phyloP scores from a whole-genome alignment of 805 yeast genomes.

The Candida tammaniensis region DNA sequence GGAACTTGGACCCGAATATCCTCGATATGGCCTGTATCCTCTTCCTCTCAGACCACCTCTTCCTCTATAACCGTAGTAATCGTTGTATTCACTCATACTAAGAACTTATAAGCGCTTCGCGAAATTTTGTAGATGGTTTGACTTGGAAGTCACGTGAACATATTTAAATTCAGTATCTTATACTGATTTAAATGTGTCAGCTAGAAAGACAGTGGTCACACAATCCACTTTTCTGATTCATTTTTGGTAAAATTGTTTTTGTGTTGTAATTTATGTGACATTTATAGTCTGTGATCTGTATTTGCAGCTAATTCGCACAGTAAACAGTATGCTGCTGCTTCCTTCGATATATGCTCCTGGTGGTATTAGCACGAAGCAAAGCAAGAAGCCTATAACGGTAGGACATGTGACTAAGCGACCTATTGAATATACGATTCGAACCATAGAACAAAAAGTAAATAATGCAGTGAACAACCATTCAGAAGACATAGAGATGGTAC shows the following conservation, averaged over 20 bases:
- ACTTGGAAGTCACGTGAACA: too few species aligned
- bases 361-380: constrained; percentile 27
- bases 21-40: too few species aligned
- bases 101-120: too few species aligned
- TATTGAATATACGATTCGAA: constrained; percentile 19
- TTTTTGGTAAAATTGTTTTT: too few species aligned
- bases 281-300: not conserved
- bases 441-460: constrained; percentile 25
- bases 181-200: too few species aligned
- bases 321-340: constrained; percentile 17
- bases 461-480: constrained; percentile 16
- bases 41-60: constrained; percentile 12
- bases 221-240: too few species aligned
- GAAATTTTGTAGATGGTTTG: too few species aligned
- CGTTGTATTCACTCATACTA: constrained; percentile 13
- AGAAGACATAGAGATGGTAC: constrained; percentile 49
- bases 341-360: constrained; percentile 39
- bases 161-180: too few species aligned
- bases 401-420: constrained; percentile 20
- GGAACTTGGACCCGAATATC: too few species aligned
- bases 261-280: too few species aligned
- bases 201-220: too few species aligned
- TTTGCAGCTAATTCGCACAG: not conserved
- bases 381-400: constrained; percentile 22
- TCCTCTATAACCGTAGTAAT: constrained; percentile 8